Evolutionary conservation across 176 grass and related monocot genomes (phyloP), one percentile per base, ranked within the genome.

Genomic region (Rhynchospora breviuscula): DNA sequence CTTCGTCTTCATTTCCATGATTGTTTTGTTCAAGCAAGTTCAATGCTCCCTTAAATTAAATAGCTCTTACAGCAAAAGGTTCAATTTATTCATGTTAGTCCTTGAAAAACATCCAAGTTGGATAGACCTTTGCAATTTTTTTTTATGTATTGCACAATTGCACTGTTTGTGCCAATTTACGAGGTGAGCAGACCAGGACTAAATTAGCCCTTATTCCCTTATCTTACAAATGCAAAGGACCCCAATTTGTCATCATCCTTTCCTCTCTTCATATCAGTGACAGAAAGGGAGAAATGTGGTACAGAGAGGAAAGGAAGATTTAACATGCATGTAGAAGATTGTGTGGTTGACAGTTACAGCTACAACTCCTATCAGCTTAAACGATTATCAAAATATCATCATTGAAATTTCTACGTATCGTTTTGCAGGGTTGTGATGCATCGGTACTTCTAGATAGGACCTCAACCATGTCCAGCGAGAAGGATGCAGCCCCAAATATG

Each of bases 1-100:
- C 89, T 91, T 54, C 80, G 91, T 51, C 94, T 97, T 15, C 88
- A 90, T 80, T 97, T 97, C 88, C 91, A 97, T 58, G 94, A 97
- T 83, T 97, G 91, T 81, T 97, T 93, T 83, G 94, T 97, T 77
- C 89, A 91, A 25, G 90, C 74, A 91, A 92, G 88, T 92, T 59
- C 49, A 33, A 22, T 18, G 81, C 46, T 40, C 33, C 73, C 15
- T 56, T 54, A 75, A 25, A n/a, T 0, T 49, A 17, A 33, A 69
- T 44, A 18, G 18, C 23, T 11, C 10, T 47, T 10, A 5, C 35
- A 40, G 35, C 35, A 40, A 40, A 40, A 40, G 4, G 35, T 40
- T 40, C 35, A 40, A 2, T 15, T 67, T 35, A 66, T 33, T 1
- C 68, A 47, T 10, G 3, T 72, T 40, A 72, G 18, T 43, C 46